Conservation (phyloP, 768 basidiomycete genomes). For the Termitomyces sp. region DNA sequence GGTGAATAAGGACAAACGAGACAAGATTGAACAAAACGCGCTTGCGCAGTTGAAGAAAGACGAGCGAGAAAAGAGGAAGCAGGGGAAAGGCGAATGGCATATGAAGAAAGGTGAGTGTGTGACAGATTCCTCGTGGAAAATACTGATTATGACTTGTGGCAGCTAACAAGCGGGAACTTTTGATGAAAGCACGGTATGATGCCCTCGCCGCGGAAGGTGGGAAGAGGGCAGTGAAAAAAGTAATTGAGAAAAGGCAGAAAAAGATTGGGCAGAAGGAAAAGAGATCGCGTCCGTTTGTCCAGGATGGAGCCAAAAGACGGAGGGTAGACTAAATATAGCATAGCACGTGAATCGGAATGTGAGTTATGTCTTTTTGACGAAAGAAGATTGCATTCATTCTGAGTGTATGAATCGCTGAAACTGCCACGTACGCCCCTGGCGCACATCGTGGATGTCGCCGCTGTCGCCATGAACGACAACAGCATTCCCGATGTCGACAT, state of each 20-base stretch:
- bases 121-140: background rate
- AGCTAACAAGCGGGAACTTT: slow-evolving; percentile 76
- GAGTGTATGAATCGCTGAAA: background rate
- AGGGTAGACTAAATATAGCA: slow-evolving; percentile 12
- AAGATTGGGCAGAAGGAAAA: slow-evolving; percentile 89
- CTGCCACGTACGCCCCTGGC: background rate
- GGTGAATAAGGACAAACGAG: slow-evolving; percentile 66
- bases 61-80: slow-evolving; percentile 60
- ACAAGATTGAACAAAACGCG: slow-evolving; percentile 67
- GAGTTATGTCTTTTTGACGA: background rate
- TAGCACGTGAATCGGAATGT: slow-evolving; percentile 5
- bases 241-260: slow-evolving; percentile 83
- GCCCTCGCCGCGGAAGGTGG: slow-evolving; percentile 76
- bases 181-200: slow-evolving; percentile 74
- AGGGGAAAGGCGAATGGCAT: slow-evolving; percentile 82
- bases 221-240: slow-evolving; percentile 77
- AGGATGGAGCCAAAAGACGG: slow-evolving; percentile 15
- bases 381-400: background rate
- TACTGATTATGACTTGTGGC: slow-evolving; percentile 9
- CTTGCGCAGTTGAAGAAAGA: slow-evolving; percentile 47
- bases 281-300: slow-evolving; percentile 63
- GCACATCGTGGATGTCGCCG: slow-evolving; percentile 3
- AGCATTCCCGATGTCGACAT: slow-evolving; percentile 34
- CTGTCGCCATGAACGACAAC: slow-evolving; percentile 7
- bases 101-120: slow-evolving; percentile 64